Evolutionary conservation across 495 filamentous ascomycete genomes (phyloP).

Genomic region (Pyrenopolyporus hunteri): DNA sequence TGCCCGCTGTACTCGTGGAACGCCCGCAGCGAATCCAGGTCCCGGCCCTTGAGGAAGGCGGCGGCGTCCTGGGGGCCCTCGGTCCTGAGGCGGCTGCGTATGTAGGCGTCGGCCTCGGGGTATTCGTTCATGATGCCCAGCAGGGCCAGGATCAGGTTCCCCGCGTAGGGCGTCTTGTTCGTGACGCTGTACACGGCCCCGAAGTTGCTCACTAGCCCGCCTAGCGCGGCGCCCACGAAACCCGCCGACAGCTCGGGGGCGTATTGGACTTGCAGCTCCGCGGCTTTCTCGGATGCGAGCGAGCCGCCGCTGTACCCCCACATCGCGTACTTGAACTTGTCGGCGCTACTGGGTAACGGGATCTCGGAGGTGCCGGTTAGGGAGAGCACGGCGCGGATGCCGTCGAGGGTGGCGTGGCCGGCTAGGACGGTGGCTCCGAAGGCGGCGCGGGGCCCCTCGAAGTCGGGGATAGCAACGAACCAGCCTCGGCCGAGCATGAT

Average conservation of each 20-base stretch:
- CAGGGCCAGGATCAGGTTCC: constrained; percentile 34
- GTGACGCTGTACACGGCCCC: neutral
- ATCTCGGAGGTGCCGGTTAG: constrained; percentile 5
- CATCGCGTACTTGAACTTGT: constrained; percentile 43
- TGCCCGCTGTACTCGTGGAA: constrained; percentile 40
- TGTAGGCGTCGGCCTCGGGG: constrained; percentile 17
- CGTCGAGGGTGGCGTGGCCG: constrained; percentile 56
- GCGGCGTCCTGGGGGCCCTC: constrained; percentile 41
- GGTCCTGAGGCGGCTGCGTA: constrained; percentile 28
- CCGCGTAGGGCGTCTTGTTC: constrained; percentile 23
- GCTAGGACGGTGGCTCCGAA: constrained; percentile 52
- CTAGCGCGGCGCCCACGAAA: constrained; percentile 51
- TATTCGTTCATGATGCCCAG: constrained; percentile 40
- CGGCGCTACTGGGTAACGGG: constrained; percentile 1
- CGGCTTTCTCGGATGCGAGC: constrained; percentile 60
- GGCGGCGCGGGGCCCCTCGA: constrained; percentile 51
- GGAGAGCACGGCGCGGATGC: constrained; percentile 50
- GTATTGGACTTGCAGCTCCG: constrained; percentile 58
- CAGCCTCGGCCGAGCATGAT: constrained; percentile 17
- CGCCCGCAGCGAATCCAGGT: constrained; percentile 36
- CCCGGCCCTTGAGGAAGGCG: constrained; percentile 39
- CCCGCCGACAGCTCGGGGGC: constrained; percentile 57
- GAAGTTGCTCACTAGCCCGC: constrained; percentile 46
- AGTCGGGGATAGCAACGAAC: constrained; percentile 49
- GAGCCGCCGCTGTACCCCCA: constrained; percentile 67